phyloP scores from a whole-genome alignment of 1,284 basidiomycete species.

The Anthracocystis panici-leucophaei region DNA sequence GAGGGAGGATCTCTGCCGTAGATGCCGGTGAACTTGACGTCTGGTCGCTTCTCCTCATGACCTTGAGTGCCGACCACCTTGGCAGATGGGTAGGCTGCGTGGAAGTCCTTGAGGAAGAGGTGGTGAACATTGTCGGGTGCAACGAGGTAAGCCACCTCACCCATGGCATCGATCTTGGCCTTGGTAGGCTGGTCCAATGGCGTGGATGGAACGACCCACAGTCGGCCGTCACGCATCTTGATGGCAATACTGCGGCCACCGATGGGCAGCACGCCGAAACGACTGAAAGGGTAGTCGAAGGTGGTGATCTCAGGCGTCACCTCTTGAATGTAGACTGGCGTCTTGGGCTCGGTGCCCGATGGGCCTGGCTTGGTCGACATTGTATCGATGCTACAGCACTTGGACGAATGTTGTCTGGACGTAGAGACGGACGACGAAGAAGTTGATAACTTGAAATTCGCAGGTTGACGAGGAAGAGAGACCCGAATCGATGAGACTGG shows the following conservation, averaged over 20 bases:
- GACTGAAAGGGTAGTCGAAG: constrained; percentile 68
- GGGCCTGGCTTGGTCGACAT: constrained; percentile 30
- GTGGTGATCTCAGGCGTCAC: constrained; percentile 58
- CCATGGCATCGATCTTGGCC: constrained; percentile 78
- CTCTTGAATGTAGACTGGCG: constrained; percentile 51
- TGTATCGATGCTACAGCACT: constrained; percentile 30
- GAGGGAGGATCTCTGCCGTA: constrained; percentile 52
- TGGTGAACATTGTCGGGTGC: constrained; percentile 72
- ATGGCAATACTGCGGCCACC: constrained; percentile 77
- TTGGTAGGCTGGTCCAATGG: constrained; percentile 79
- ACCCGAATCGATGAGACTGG: background rate
- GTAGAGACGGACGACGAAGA: background rate
- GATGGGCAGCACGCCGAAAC: constrained; percentile 68
- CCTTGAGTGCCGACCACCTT: constrained; percentile 71
- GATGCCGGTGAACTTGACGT: constrained; percentile 70
- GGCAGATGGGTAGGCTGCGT: constrained; percentile 53
- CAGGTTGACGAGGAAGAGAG: constrained; percentile 1
- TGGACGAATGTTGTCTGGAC: constrained; percentile 4
- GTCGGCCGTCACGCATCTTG: constrained; percentile 73
- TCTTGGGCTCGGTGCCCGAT: constrained; percentile 31
- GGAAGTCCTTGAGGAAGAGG: constrained; percentile 70
- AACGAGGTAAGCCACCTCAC: constrained; percentile 76
- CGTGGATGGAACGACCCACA: constrained; percentile 89
- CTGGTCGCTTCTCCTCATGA: constrained; percentile 70
- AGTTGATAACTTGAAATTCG: constrained; percentile 1